Conservation (phyloP, 2,329 filamentous ascomycete species). For the Diaporthe nobilis region DNA sequence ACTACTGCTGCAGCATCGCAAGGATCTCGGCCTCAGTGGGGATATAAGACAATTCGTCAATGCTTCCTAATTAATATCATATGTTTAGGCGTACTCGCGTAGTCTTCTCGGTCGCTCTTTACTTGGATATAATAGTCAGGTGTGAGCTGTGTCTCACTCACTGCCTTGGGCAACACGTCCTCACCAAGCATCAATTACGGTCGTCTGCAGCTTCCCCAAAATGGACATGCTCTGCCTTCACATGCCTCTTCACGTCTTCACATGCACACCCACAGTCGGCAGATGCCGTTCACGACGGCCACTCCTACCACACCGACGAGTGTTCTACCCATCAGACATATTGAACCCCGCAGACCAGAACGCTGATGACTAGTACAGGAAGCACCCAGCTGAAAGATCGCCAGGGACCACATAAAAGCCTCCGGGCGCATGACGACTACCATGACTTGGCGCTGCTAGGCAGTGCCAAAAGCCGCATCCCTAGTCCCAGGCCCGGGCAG, state of each 20-base stretch:
- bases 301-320: neutral
- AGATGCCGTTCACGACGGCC: neutral
- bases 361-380: constrained; percentile 18
- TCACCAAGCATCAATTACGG: neutral
- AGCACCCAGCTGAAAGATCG: constrained; percentile 28
- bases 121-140: neutral
- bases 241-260: constrained; percentile 24
- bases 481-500: neutral
- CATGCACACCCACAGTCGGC: neutral
- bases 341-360: constrained; percentile 1
- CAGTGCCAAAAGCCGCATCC: constrained; percentile 20
- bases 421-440: constrained; percentile 14
- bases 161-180: neutral
- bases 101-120: neutral
- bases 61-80: neutral
- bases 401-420: constrained; percentile 21
- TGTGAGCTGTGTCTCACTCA: neutral
- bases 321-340: neutral
- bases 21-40: neutral
- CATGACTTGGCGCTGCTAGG: constrained; percentile 12
- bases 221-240: neutral
- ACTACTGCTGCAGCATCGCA: neutral
- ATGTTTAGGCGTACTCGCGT: neutral
- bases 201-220: constrained; percentile 4
- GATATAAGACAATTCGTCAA: neutral